Conservation (phyloP, 768 basidiomycete genomes). For the Hygrocybe punicea region DNA sequence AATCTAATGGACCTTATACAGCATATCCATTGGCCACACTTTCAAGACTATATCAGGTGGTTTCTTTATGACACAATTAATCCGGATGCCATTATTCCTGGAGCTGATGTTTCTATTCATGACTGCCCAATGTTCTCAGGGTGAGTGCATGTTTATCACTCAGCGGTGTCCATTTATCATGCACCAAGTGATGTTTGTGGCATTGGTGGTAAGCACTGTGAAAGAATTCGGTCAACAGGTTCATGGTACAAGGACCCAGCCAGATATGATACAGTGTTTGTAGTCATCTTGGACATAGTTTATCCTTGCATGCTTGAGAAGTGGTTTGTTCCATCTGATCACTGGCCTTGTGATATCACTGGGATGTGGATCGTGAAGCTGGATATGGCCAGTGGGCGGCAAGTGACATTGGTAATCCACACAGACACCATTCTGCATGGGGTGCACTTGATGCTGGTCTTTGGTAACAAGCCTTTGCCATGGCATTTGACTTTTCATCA, state of each 20-base stretch:
- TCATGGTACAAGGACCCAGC: slow-evolving; percentile 17
- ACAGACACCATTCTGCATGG: slow-evolving; percentile 27
- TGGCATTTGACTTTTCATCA: not conserved
- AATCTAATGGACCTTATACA: not conserved
- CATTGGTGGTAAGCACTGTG: slow-evolving; percentile 18
- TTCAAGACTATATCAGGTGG: slow-evolving; percentile 16
- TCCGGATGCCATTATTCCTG: not conserved
- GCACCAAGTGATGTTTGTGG: not conserved
- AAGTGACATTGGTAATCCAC: not conserved
- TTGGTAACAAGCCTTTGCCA: not conserved
- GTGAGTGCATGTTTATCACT: not conserved
- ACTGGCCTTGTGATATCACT: slow-evolving; percentile 26
- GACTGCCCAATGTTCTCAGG: slow-evolving; percentile 5
- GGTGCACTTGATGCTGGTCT: not conserved
- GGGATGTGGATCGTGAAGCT: slow-evolving; percentile 25
- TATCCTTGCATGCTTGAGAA: slow-evolving; percentile 32
- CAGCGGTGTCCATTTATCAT: not conserved
- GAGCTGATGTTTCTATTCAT: not conserved
- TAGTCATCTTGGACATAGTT: slow-evolving; percentile 4
- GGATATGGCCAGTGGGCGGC: not conserved
- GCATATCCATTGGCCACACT: not conserved
- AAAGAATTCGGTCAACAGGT: slow-evolving; percentile 25
- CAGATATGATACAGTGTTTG: slow-evolving; percentile 25
- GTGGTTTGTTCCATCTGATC: slow-evolving; percentile 25
- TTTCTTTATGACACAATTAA: slow-evolving; percentile 24